A percentile compares a stretch with the other conserved stretches of the same genome.
Conservation (phyloP, 306 rosid species). For the Ormosia emarginata region DNA sequence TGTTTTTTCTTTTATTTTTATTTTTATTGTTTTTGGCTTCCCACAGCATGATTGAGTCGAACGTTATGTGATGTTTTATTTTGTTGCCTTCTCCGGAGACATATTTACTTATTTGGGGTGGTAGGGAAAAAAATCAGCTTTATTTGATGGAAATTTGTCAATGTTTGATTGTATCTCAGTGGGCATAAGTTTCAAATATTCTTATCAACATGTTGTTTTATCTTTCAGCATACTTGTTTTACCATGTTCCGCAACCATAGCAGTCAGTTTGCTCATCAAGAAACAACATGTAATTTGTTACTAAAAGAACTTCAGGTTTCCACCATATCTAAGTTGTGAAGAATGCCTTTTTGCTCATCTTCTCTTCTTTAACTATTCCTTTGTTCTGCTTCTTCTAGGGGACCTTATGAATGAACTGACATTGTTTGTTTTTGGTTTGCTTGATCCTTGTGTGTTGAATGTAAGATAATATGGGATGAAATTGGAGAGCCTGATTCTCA, state of each 20-base stretch:
- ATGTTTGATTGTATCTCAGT: not conserved
- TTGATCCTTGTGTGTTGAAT: conserved; percentile 25
- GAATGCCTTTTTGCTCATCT: not conserved
- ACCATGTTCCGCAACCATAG: conserved; percentile 42
- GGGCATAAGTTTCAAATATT: not conserved
- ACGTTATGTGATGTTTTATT: not conserved
- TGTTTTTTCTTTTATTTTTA: not conserved
- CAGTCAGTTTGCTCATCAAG: conserved; percentile 39
- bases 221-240: conserved; percentile 31
- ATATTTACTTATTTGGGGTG: not conserved
- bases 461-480: conserved; percentile 76
- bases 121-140: not conserved
- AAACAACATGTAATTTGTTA: conserved; percentile 46
- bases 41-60: not conserved
- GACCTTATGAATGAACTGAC: not conserved
- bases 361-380: not conserved
- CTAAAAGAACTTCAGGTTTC: conserved; percentile 75
- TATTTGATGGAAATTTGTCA: not conserved
- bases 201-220: not conserved
- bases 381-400: not conserved
- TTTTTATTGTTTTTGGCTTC: not conserved
- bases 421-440: not conserved
- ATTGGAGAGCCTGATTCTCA: conserved; percentile 59
- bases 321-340: not conserved
- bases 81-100: too few relatives aligned